Percentiles rank a stretch among this genome's conserved stretches.
Conservation (phyloP, 208 protist genomes). For the Porcisia deanei region DNA sequence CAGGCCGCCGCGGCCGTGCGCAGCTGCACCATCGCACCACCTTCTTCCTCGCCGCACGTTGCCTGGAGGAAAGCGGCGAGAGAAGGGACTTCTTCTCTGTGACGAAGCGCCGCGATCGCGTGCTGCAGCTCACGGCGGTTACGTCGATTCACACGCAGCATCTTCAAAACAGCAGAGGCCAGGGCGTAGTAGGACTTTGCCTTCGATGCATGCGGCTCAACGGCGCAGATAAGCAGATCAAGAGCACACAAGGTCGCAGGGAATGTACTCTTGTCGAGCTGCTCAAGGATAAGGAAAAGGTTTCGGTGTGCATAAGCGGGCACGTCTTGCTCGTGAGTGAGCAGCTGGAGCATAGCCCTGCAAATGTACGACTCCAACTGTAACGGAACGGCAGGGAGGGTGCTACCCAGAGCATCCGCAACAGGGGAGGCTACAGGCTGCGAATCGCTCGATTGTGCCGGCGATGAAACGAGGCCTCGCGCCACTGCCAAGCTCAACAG, state of each 20-base stretch:
- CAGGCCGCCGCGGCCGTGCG: slow-evolving; percentile 21
- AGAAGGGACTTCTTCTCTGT: neutral
- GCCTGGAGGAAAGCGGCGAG: neutral
- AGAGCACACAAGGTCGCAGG: slow-evolving; percentile 51
- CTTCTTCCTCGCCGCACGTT: neutral
- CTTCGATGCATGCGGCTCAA: slow-evolving; percentile 59
- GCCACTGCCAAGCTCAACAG: slow-evolving; percentile 13
- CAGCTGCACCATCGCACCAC: neutral
- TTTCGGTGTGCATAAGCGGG: slow-evolving; percentile 67
- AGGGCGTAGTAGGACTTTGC: slow-evolving; percentile 64
- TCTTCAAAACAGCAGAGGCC: slow-evolving; percentile 69
- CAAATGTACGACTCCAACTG: slow-evolving; percentile 70
- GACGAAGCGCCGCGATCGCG: slow-evolving; percentile 12
- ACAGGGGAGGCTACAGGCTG: neutral
- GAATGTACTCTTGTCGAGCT: slow-evolving; percentile 55
- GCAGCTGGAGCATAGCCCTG: slow-evolving; percentile 48
- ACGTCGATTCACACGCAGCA: slow-evolving; percentile 39
- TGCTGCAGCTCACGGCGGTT: slow-evolving; percentile 18
- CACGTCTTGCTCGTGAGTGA: slow-evolving; percentile 52
- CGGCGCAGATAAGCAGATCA: slow-evolving; percentile 54
- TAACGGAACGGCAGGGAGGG: slow-evolving; percentile 33
- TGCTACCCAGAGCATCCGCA: neutral
- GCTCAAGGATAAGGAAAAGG: slow-evolving; percentile 63
- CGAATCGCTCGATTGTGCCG: neutral
- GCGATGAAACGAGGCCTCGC: slow-evolving; percentile 8